A percentile compares a stretch with the other conserved stretches of the same genome.
phyloP scores from a whole-genome alignment of 352 stramenopile species.

The Globisporangium solare region DNA sequence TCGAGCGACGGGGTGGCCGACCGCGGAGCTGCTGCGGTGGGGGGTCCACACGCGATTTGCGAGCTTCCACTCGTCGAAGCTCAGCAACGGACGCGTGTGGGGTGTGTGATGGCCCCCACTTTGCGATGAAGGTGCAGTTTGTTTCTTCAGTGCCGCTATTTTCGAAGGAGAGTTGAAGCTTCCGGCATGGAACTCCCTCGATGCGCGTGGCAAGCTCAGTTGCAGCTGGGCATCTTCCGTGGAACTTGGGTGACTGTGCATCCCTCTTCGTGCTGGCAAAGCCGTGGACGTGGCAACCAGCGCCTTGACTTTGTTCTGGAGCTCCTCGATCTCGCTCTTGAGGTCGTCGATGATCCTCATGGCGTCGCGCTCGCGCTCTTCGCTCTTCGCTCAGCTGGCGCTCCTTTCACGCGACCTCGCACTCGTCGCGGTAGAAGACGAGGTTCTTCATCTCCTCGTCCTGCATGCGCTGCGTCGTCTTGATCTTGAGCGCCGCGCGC shows the following conservation, averaged over 20 bases:
- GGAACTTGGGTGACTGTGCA: not conserved
- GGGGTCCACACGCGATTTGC: slow-evolving; percentile 48
- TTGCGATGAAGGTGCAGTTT: not conserved
- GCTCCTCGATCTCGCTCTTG: slow-evolving; percentile 47
- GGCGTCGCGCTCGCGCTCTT: slow-evolving; percentile 55
- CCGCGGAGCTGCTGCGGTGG: slow-evolving; percentile 10
- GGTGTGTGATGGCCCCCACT: not conserved
- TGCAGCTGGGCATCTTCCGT: not conserved
- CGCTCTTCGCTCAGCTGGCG: slow-evolving; percentile 47
- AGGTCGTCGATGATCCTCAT: slow-evolving; percentile 69
- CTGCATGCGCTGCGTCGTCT: slow-evolving; percentile 54
- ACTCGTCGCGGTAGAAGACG: slow-evolving; percentile 70
- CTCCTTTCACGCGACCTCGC: slow-evolving; percentile 61
- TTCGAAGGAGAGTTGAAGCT: slow-evolving; percentile 12
- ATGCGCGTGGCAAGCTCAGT: not conserved
- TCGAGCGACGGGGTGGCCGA: slow-evolving; percentile 30
- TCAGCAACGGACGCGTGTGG: slow-evolving; percentile 18
- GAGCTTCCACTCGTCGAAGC: slow-evolving; percentile 62
- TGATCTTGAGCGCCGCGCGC: slow-evolving; percentile 45
- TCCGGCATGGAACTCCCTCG: slow-evolving; percentile 6
- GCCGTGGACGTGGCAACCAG: slow-evolving; percentile 20
- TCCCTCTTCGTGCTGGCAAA: not conserved
- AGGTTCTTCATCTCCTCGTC: slow-evolving; percentile 70
- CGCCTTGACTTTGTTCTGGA: slow-evolving; percentile 49
- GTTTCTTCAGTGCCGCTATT: slow-evolving; percentile 12